phyloP scores from a whole-genome alignment of 768 basidiomycete genomes.

The Pholiota microspora region DNA sequence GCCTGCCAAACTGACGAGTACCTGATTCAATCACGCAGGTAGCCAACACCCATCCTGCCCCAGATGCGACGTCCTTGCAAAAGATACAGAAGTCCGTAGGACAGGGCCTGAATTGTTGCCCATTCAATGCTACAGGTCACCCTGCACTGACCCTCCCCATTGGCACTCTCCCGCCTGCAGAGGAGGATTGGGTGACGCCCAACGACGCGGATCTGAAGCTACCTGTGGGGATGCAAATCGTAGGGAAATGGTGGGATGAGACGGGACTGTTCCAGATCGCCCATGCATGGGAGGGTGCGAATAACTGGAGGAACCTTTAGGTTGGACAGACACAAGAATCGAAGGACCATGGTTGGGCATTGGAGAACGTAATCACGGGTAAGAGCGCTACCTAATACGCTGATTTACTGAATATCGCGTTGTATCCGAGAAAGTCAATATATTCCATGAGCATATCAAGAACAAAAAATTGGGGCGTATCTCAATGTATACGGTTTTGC shows the following conservation, averaged over 20 bases:
- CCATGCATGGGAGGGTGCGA: slow-evolving; percentile 24
- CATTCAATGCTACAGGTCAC: slow-evolving; percentile 35
- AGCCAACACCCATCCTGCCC: slow-evolving; percentile 19
- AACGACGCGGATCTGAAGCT: slow-evolving; percentile 30
- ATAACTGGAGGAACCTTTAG: slow-evolving; percentile 21
- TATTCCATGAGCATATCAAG: background rate
- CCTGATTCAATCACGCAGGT: no score
- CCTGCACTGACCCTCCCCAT: slow-evolving; percentile 41
- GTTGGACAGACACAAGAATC: no score
- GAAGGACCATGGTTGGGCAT: no score
- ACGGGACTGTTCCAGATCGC: slow-evolving; percentile 25
- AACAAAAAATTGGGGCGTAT: background rate
- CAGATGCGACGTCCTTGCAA: slow-evolving; percentile 22
- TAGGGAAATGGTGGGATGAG: slow-evolving; percentile 41
- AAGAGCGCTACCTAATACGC: no score
- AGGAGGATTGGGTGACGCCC: slow-evolving; percentile 21
- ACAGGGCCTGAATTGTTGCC: slow-evolving; percentile 26
- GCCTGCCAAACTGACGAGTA: background rate
- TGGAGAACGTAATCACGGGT: no score
- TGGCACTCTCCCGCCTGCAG: slow-evolving; percentile 34
- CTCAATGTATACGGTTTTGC: background rate
- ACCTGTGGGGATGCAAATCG: slow-evolving; percentile 44
- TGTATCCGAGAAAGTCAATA: background rate
- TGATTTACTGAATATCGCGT: no score
- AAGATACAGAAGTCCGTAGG: slow-evolving; percentile 27